Percentiles rank a stretch among this genome's conserved stretches.
phyloP scores from a whole-genome alignment of 2,329 filamentous ascomycete species.

The Pestalotiopsis sp. region DNA sequence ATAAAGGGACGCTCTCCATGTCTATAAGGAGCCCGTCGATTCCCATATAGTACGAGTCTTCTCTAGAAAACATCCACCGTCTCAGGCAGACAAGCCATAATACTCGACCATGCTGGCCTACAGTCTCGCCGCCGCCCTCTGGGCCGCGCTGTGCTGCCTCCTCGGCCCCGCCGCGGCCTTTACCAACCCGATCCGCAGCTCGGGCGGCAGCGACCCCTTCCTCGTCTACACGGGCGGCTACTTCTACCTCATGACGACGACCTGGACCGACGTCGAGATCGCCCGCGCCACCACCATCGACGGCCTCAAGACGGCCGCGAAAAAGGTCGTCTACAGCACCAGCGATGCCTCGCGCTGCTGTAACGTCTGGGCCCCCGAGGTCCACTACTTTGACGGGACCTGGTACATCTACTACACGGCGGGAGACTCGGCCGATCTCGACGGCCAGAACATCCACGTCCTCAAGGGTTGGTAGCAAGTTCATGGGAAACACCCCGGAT shows the following conservation, averaged over 20 bases:
- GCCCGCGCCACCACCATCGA: slow-evolving; percentile 55
- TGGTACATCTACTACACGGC: slow-evolving; percentile 59
- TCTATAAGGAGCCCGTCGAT: not conserved
- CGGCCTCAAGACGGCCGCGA: slow-evolving; percentile 55
- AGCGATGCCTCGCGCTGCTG: slow-evolving; percentile 48
- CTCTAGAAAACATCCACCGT: not conserved
- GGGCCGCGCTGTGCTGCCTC: slow-evolving; percentile 19
- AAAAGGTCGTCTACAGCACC: slow-evolving; percentile 53
- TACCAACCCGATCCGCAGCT: slow-evolving; percentile 54
- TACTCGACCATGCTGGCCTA: not conserved
- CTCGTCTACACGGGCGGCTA: slow-evolving; percentile 51
- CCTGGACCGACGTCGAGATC: slow-evolving; percentile 58
- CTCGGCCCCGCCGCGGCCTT: slow-evolving; percentile 35
- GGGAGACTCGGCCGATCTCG: slow-evolving; percentile 42
- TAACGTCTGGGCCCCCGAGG: slow-evolving; percentile 62
- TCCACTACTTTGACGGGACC: slow-evolving; percentile 49
- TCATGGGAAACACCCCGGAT: not conserved
- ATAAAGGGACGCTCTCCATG: not conserved
- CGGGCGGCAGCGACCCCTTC: slow-evolving; percentile 55
- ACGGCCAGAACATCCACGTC: slow-evolving; percentile 53
- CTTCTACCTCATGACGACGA: slow-evolving; percentile 60
- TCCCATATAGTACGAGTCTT: not conserved
- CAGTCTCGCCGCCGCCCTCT: slow-evolving; percentile 18
- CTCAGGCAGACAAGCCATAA: not conserved
- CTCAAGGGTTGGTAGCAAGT: slow-evolving; percentile 43